These are phyloP conservation scores for Clarireedia sp. DNA, from an alignment of 2,329 filamentous ascomycete species.

Conservation along the genomic window DNA sequence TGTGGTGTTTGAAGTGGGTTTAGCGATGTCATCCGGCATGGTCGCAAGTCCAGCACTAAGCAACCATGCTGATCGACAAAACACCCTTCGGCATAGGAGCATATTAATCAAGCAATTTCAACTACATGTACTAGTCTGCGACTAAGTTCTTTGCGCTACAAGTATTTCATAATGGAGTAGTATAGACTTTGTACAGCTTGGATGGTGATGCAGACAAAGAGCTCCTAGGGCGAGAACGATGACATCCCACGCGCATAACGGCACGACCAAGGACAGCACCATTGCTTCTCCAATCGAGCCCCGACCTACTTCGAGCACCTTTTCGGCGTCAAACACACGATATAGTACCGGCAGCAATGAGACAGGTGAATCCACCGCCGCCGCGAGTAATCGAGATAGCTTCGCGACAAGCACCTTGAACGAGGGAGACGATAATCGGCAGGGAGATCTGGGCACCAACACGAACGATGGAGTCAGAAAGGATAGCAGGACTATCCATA, in stretches of 20 bases:
- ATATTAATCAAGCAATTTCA: neutral
- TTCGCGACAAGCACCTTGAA: conserved; percentile 9
- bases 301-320: conserved; percentile 18
- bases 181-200: neutral
- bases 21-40: too few relatives aligned
- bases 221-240: conserved; percentile 18
- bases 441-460: conserved; percentile 2
- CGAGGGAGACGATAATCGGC: conserved; percentile 7
- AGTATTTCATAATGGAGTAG: conserved; percentile 12
- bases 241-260: conserved; percentile 17
- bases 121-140: neutral
- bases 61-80: too few relatives aligned
- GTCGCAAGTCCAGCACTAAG: too few relatives aligned
- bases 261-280: conserved; percentile 19
- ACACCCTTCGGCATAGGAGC: too few relatives aligned
- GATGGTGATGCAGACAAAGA: conserved; percentile 12
- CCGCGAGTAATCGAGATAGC: conserved; percentile 28
- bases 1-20: too few relatives aligned
- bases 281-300: conserved; percentile 19
- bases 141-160: neutral
- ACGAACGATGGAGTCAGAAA: conserved; percentile 4
- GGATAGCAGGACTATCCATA: conserved; percentile 21
- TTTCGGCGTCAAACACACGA: conserved; percentile 20
- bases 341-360: conserved; percentile 35
- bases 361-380: conserved; percentile 37